These are phyloP conservation scores for Apiotrichum gamsii DNA, from an alignment of 1,284 basidiomycete genomes.

Conservation along the genomic window DNA sequence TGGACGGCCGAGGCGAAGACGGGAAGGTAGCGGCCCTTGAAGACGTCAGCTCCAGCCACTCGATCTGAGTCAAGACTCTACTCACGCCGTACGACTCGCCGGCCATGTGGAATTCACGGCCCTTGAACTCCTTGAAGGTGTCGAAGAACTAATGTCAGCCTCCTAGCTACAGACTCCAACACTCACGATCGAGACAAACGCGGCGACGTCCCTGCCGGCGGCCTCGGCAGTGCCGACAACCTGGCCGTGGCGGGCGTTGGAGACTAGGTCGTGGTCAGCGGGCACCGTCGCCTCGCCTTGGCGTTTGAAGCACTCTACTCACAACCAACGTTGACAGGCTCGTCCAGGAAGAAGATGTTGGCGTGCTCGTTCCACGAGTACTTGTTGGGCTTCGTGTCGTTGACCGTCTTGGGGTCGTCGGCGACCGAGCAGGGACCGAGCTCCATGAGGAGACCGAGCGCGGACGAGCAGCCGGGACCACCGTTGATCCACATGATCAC, in stretches of 20 bases:
- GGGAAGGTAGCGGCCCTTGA: constrained; percentile 76
- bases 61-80: neutral
- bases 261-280: no score
- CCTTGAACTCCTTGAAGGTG: constrained; percentile 59
- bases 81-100: constrained; percentile 54
- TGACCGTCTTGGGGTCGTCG: constrained; percentile 34
- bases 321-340: constrained; percentile 61
- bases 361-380: constrained; percentile 48
- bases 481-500: constrained; percentile 49
- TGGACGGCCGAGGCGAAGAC: constrained; percentile 71
- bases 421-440: constrained; percentile 48
- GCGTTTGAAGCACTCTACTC: no score
- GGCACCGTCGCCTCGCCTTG: no score
- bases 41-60: constrained; percentile 10
- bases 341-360: constrained; percentile 44
- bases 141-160: constrained; percentile 56
- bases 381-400: constrained; percentile 47
- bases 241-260: constrained; percentile 60
- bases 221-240: constrained; percentile 60
- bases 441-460: constrained; percentile 52
- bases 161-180: neutral
- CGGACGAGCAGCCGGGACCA: constrained; percentile 47
- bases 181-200: constrained; percentile 58
- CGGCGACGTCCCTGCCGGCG: constrained; percentile 64
- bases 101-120: constrained; percentile 60